Percentiles rank a stretch among this genome's conserved stretches.
phyloP scores from a whole-genome alignment of 78 protist species.

The Protostelium mycophagum region DNA sequence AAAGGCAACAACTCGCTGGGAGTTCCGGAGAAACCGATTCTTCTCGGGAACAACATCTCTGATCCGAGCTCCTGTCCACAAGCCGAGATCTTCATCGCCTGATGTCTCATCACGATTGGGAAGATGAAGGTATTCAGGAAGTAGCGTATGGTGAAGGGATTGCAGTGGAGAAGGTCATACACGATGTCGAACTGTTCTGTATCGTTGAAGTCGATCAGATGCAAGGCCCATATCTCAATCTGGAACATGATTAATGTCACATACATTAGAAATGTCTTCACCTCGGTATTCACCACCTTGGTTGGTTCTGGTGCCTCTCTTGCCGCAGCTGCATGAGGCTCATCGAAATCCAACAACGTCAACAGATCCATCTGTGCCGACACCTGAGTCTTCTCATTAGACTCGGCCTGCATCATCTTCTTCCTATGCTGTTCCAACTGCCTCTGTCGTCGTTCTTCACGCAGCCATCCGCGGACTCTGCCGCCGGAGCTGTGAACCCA shows the following conservation, averaged over 20 bases:
- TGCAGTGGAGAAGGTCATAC: constrained; percentile 18
- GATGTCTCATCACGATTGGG: constrained; percentile 11
- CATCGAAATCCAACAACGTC: not conserved
- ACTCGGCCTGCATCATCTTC: not conserved
- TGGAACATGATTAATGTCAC: not conserved
- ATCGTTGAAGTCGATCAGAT: constrained; percentile 21
- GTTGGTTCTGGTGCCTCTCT: not conserved
- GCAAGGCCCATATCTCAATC: constrained; percentile 64
- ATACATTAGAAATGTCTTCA: not conserved
- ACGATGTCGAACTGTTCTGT: constrained; percentile 39
- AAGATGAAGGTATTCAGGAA: constrained; percentile 38
- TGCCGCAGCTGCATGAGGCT: not conserved
- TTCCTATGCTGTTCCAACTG: not conserved
- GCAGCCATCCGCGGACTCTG: not conserved
- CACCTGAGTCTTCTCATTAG: not conserved
- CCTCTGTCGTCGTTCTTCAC: not conserved
- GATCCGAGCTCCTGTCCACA: constrained; percentile 75
- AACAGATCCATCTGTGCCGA: not conserved
- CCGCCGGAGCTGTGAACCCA: not conserved
- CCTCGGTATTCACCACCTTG: not conserved
- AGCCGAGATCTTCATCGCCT: constrained; percentile 44
- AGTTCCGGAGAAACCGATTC: constrained; percentile 77
- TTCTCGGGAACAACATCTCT: constrained; percentile 37
- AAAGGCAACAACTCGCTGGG: constrained; percentile 73
- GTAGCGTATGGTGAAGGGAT: constrained; percentile 44